These are phyloP conservation scores for Salvia hispanica DNA, from an alignment of 257 asterid species.

Conservation along the genomic window DNA sequence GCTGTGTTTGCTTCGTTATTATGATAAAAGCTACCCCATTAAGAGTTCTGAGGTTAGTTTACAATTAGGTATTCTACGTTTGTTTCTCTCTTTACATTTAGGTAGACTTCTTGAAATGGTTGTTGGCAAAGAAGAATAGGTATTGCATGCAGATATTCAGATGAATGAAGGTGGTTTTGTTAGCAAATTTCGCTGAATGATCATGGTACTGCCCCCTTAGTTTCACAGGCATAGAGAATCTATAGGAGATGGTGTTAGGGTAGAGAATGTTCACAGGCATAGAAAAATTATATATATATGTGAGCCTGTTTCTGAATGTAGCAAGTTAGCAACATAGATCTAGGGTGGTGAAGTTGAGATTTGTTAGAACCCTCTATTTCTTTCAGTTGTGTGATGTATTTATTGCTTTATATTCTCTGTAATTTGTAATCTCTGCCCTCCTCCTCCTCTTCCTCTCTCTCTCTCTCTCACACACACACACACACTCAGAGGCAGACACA, in stretches of 20 bases:
- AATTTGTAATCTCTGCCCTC: neutral
- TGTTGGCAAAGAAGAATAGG: constrained; percentile 1
- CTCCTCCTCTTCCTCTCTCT: neutral
- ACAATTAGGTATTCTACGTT: constrained; percentile 6
- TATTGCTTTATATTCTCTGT: constrained; percentile 4
- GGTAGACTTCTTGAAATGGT: constrained; percentile 6
- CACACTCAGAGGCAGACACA: too few species aligned
- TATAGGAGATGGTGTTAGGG: constrained; percentile 14
- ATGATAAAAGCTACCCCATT: constrained; percentile 15
- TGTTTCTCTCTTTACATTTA: constrained; percentile 2
- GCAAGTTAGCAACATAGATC: neutral
- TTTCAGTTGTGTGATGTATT: constrained; percentile 3
- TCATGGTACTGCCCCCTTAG: neutral
- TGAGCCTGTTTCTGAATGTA: neutral
- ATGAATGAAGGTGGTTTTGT: constrained; percentile 15
- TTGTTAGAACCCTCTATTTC: constrained; percentile 10
- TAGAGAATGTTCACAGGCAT: constrained; percentile 7
- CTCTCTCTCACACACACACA: neutral
- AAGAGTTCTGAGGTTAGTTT: neutral
- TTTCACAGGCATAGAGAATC: neutral
- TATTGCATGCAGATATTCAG: neutral
- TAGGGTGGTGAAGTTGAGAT: constrained; percentile 12
- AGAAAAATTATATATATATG: constrained; percentile 2
- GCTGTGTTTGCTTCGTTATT: constrained; percentile 16
- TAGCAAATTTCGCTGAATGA: neutral